Evolutionary conservation across 306 rosid genomes (phyloP), one percentile per base, ranked within the genome.

Genomic region (Neltuma alba): DNA sequence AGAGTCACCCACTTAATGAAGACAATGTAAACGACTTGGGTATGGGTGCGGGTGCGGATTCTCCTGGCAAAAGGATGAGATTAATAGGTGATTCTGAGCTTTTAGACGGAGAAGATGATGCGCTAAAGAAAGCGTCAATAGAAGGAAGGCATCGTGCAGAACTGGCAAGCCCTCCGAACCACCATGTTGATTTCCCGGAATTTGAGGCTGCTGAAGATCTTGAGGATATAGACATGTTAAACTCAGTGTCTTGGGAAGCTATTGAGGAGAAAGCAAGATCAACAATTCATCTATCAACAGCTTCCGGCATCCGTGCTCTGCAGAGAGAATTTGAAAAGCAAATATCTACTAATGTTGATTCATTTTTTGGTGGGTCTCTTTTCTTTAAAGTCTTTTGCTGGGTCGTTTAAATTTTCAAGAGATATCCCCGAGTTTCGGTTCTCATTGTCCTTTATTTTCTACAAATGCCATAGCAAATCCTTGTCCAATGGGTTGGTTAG

Each of bases 401-500:
- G n/a, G 31, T 76, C 37, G 28, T 37, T 52, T 40, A 2, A 2
- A 9, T 8, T 54, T 54, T 54, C 52, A 77, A 31, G 80, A 58
- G 62, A 23, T 18, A 50, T 61, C 41, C 37, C 60, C 48, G 48
- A 55, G 48, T 33, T 75, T 75, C 21, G 25, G 42, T 84, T 64
- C 21, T 70, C 21, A 6, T 6, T 61, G 38, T n/a, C 40, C 63
- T 50, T 61, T 55, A 37, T 57, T 76, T 70, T 64, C 44, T 77
- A 20, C 31, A n/a, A 38, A 76, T 79, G 48, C 52, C 23, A 38
- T 77, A 34, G 28, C 74, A 80, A 87, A 42, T 73, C 25, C 37
- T 48, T 73, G 20, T 73, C 47, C 50, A 44, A 28, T 25, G 69
- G 79, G 79, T 60, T 86, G 83, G 85, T 72, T 68, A 61, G 89